These are phyloP conservation scores for Malassezia furfur DNA, from an alignment of 1,284 basidiomycete genomes.

Conservation along the genomic window DNA sequence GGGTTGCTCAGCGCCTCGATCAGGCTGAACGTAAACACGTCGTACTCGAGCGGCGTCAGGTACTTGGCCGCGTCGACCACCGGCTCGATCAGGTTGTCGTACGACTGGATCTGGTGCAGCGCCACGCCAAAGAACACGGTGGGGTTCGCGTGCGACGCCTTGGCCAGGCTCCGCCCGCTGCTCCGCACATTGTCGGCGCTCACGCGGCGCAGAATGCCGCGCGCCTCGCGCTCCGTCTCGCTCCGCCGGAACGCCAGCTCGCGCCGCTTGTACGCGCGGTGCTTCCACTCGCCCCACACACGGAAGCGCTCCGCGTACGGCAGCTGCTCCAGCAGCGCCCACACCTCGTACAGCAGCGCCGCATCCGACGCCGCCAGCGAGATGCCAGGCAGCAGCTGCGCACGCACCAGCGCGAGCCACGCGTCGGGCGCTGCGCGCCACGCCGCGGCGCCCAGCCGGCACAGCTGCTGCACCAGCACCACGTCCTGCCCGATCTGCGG, in stretches of 20 bases:
- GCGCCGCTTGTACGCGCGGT: slow-evolving; percentile 53
- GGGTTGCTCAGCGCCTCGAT: slow-evolving; percentile 75
- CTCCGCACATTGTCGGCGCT: slow-evolving; percentile 63
- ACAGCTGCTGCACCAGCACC: slow-evolving; percentile 34
- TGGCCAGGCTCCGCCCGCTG: slow-evolving; percentile 78
- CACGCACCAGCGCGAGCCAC: slow-evolving; percentile 73
- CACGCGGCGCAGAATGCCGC: slow-evolving; percentile 42
- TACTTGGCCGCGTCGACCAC: slow-evolving; percentile 84
- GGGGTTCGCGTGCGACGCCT: slow-evolving; percentile 86
- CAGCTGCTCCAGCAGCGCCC: slow-evolving; percentile 62
- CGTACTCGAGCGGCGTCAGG: slow-evolving; percentile 82
- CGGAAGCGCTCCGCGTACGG: slow-evolving; percentile 72
- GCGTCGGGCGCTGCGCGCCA: slow-evolving; percentile 39
- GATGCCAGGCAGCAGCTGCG: slow-evolving; percentile 75
- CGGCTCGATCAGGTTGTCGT: slow-evolving; percentile 83
- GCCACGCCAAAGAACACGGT: slow-evolving; percentile 81
- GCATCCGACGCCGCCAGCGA: slow-evolving; percentile 69
- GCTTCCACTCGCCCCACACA: slow-evolving; percentile 92
- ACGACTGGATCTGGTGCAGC: slow-evolving; percentile 88
- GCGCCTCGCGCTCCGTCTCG: slow-evolving; percentile 55
- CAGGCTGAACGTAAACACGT: slow-evolving; percentile 79
- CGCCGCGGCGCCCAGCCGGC: slow-evolving; percentile 21
- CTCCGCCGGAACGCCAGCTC: slow-evolving; percentile 49
- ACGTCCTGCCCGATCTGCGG: slow-evolving; percentile 27
- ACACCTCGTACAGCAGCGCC: slow-evolving; percentile 51